These are phyloP conservation scores for Cladosporium sp. DNA, from an alignment of 2,329 filamentous ascomycete genomes.

Conservation along the genomic window DNA sequence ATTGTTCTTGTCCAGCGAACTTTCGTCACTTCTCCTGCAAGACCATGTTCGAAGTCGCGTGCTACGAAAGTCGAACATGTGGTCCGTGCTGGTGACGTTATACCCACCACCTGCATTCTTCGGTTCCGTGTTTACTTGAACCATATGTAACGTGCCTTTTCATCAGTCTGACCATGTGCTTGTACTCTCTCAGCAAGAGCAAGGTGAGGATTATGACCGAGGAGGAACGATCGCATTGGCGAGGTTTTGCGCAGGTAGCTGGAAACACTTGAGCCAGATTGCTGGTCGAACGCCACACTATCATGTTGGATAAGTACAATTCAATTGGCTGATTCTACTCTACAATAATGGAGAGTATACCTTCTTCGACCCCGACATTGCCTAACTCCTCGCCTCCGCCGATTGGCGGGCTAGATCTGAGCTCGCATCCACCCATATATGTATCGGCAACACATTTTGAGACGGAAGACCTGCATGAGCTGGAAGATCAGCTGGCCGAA, in stretches of 20 bases:
- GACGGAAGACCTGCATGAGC: constrained; percentile 56
- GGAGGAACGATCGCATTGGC: background rate
- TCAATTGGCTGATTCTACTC: background rate
- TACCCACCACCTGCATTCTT: background rate
- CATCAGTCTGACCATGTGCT: background rate
- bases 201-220: background rate
- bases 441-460: constrained; percentile 68
- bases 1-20: background rate
- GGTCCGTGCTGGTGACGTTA: constrained; percentile 9
- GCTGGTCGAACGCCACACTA: too few relatives aligned
- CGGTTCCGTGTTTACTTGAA: background rate
- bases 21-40: background rate
- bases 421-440: constrained; percentile 60
- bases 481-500: constrained; percentile 60
- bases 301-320: background rate
- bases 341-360: background rate
- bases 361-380: background rate
- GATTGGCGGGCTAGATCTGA: constrained; percentile 35
- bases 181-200: background rate
- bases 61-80: background rate
- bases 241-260: background rate
- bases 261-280: background rate
- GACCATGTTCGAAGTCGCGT: background rate
- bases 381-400: background rate
- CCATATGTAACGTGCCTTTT: too few relatives aligned